Conservation (phyloP, 2,329 filamentous ascomycete genomes). For the Cercospora sp. region DNA sequence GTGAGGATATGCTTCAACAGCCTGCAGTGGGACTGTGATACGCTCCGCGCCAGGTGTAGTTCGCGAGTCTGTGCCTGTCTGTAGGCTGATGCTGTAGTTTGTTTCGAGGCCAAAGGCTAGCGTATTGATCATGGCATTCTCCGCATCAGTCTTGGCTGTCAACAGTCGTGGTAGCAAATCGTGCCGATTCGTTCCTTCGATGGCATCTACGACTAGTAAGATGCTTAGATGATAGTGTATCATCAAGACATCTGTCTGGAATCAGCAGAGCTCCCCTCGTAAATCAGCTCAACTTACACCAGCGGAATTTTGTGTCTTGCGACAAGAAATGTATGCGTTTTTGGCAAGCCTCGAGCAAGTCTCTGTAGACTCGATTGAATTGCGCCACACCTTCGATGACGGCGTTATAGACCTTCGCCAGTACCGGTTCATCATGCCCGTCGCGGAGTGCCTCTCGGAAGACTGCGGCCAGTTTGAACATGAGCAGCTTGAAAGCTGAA, state of each 20-base stretch:
- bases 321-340: conserved; percentile 14
- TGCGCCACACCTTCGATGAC: conserved; percentile 13
- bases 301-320: conserved; percentile 17
- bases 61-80: neutral
- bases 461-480: conserved; percentile 18
- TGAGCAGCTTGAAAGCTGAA: conserved; percentile 16
- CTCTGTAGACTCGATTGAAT: conserved; percentile 16
- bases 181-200: conserved; percentile 13
- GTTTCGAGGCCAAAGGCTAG: conserved; percentile 17
- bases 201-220: conserved; percentile 15
- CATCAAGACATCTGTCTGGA: conserved; percentile 4
- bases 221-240: conserved; percentile 15
- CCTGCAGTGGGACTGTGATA: conserved; percentile 10
- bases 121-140: conserved; percentile 13
- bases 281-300: neutral
- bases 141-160: conserved; percentile 14
- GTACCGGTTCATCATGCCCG: conserved; percentile 14
- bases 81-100: conserved; percentile 9
- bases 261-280: neutral
- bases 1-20: conserved; percentile 19
- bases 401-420: conserved; percentile 11
- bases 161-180: conserved; percentile 13
- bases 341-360: conserved; percentile 16
- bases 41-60: neutral
- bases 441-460: conserved; percentile 20